Evolutionary conservation across 192 early-diverging fungal species (phyloP).

Genomic region (Coemansia sp.): DNA sequence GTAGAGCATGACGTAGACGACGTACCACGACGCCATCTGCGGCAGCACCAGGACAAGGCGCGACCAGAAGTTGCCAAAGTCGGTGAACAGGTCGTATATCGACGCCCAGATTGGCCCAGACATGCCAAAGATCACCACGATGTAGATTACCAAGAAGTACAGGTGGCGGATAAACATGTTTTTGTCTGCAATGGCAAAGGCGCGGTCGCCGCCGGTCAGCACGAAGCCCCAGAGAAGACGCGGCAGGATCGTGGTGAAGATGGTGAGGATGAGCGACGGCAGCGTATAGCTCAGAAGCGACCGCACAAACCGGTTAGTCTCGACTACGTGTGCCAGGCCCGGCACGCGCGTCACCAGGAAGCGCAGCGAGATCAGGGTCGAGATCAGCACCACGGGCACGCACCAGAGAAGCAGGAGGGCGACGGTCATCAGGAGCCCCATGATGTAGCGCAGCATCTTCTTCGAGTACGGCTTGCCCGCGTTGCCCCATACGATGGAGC

Average conservation of each 20-base stretch:
- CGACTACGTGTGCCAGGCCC: conserved; percentile 56
- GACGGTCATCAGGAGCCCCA: conserved; percentile 57
- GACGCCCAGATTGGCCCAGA: conserved; percentile 63
- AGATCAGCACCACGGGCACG: conserved; percentile 64
- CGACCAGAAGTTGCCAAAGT: conserved; percentile 59
- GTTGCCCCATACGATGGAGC: conserved; percentile 70
- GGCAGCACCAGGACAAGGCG: conserved; percentile 63
- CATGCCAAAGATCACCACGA: conserved; percentile 69
- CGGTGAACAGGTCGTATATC: conserved; percentile 62
- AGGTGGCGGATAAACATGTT: conserved; percentile 61
- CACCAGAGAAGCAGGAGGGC: conserved; percentile 73
- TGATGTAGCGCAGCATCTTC: conserved; percentile 55
- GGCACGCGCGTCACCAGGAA: conserved; percentile 61
- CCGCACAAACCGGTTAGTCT: conserved; percentile 58
- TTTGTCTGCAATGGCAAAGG: conserved; percentile 37
- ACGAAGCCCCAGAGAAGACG: conserved; percentile 57
- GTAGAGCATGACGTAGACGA: conserved; percentile 70
- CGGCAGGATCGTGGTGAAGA: conserved; percentile 69
- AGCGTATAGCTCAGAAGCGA: conserved; percentile 65
- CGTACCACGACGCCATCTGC: conserved; percentile 75
- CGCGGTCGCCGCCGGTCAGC: conserved; percentile 44
- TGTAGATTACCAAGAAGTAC: conserved; percentile 72
- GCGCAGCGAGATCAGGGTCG: conserved; percentile 64
- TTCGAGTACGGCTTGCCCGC: conserved; percentile 58
- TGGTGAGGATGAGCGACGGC: conserved; percentile 67